Percentiles rank a stretch among this genome's conserved stretches.
phyloP scores from a whole-genome alignment of 306 rosid species.

The Corylus avellana region DNA sequence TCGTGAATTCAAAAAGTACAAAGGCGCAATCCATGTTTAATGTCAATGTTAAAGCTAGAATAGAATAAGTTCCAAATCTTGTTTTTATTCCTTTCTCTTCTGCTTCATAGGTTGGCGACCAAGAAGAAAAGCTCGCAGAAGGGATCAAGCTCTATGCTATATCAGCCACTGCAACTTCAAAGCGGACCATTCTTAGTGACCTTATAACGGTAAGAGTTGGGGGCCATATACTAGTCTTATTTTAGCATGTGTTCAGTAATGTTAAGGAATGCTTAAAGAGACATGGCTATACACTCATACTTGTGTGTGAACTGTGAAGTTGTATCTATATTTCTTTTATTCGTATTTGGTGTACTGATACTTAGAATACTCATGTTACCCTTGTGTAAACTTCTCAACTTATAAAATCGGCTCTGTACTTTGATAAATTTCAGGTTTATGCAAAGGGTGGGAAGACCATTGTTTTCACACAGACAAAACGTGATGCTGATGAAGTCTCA shows the following conservation, averaged over 20 bases:
- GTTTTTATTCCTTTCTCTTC: constrained; percentile 17
- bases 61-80: constrained; percentile 12
- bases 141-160: constrained; percentile 95
- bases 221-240: constrained; percentile 6
- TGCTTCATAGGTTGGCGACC: constrained; percentile 76
- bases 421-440: constrained; percentile 66
- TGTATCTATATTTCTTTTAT: constrained; percentile 2
- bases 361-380: not conserved
- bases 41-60: constrained; percentile 4
- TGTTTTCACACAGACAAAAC: constrained; percentile 94
- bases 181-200: constrained; percentile 92
- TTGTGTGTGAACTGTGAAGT: not conserved
- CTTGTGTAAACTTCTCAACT: not conserved
- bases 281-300: not conserved
- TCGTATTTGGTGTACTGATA: not conserved
- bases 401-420: not conserved
- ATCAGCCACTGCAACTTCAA: constrained; percentile 79
- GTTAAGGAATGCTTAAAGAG: not conserved
- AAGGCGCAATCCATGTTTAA: not conserved
- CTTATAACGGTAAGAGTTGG: constrained; percentile 74
- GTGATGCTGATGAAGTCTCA: constrained; percentile 99
- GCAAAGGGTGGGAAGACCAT: constrained; percentile 99
- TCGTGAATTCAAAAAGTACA: too few relatives aligned
- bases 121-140: constrained; percentile 95
- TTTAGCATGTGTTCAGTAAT: constrained; percentile 12